Evolutionary conservation across 208 protist genomes (phyloP).

Genomic region (Porcisia hertigi): DNA sequence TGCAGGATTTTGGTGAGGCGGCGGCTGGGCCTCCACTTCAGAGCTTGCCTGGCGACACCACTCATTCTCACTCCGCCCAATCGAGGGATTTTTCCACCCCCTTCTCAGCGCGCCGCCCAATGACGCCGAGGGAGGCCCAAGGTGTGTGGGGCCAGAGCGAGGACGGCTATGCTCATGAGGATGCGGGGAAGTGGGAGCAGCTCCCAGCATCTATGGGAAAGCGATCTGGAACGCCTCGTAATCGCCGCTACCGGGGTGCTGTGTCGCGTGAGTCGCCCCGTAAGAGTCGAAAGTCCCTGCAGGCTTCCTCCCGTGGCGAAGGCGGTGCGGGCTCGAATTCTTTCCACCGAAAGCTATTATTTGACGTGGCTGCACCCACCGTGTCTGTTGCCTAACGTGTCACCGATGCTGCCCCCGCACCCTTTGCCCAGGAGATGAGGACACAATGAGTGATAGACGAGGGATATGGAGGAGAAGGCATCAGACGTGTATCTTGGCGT

Average conservation of each 20-base stretch:
- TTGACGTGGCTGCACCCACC: slow-evolving; percentile 31
- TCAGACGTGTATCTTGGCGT: not conserved
- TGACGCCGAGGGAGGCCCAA: not conserved
- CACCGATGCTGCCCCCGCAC: too few relatives aligned
- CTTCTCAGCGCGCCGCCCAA: not conserved
- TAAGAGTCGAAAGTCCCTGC: slow-evolving; percentile 10
- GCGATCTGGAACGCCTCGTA: slow-evolving; percentile 1
- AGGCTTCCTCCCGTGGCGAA: slow-evolving; percentile 7
- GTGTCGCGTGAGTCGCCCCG: slow-evolving; percentile 13
- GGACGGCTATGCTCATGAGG: not conserved
- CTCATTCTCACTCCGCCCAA: not conserved
- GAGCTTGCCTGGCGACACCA: not conserved
- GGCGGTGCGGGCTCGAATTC: slow-evolving; percentile 18
- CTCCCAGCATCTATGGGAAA: slow-evolving; percentile 7
- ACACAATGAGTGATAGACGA: not conserved
- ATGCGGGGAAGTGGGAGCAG: not conserved
- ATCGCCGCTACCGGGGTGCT: not conserved
- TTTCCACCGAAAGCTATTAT: slow-evolving; percentile 42
- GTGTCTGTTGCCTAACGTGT: slow-evolving; percentile 4
- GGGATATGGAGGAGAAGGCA: not conserved
- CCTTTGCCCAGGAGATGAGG: not conserved
- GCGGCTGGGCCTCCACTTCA: not conserved
- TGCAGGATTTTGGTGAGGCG: not conserved
- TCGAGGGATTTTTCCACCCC: not conserved
- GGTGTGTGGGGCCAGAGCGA: not conserved